Percentiles rank a stretch among this genome's conserved stretches.
These are phyloP conservation scores for Neocallimastix lanati DNA, from an alignment of 192 early-diverging fungal genomes.

Conservation along the genomic window DNA sequence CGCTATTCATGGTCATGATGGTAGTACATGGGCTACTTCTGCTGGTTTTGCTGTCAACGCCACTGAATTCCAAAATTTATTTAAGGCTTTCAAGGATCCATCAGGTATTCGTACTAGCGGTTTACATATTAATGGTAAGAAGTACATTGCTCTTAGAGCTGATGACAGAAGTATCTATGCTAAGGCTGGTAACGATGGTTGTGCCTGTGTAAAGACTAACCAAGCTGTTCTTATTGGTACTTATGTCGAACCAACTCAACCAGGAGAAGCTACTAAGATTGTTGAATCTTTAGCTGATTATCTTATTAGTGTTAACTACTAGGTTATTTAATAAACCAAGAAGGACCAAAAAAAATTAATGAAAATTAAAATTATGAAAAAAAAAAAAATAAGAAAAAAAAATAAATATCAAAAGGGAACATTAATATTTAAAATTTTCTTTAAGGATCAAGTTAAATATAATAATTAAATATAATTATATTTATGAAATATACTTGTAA, in stretches of 20 bases:
- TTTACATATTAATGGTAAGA: constrained; percentile 39
- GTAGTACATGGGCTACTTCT: constrained; percentile 63
- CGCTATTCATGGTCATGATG: constrained; percentile 70
- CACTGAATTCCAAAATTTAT: constrained; percentile 33
- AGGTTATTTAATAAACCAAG: no score
- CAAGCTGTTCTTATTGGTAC: constrained; percentile 59
- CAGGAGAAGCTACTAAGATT: constrained; percentile 44
- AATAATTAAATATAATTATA: no score
- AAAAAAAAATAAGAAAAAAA: no score
- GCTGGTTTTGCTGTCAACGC: constrained; percentile 46
- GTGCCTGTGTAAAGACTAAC: constrained; percentile 54
- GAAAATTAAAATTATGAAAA: no score
- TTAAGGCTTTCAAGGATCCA: constrained; percentile 42
- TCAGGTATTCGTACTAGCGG: constrained; percentile 37
- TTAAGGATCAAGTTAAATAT: no score
- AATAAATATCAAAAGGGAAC: no score
- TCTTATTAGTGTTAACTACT: constrained; percentile 44
- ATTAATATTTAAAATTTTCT: no score
- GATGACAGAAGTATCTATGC: constrained; percentile 54
- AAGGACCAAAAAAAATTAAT: no score
- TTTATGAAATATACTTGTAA: no score
- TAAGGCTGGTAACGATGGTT: constrained; percentile 55
- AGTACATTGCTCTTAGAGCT: constrained; percentile 54
- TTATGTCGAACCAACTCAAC: constrained; percentile 40
- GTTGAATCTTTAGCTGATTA: constrained; percentile 63